phyloP scores from a whole-genome alignment of 2,329 filamentous ascomycete genomes.

The Intubia oerlemansii region DNA sequence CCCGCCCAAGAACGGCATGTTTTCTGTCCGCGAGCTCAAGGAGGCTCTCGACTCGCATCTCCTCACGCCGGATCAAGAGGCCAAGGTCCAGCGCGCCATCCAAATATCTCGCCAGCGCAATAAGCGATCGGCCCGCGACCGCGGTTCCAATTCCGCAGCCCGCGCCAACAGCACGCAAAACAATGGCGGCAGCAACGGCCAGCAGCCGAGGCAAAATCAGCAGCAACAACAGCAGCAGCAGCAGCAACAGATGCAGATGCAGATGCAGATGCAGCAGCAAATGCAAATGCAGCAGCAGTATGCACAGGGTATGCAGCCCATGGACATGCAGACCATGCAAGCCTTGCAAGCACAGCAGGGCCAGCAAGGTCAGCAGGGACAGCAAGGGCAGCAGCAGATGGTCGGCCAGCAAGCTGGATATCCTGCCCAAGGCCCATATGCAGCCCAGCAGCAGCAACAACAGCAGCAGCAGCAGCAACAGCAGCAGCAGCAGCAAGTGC shows the following conservation, averaged over 20 bases:
- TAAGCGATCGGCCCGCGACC: too few species aligned
- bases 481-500: too few species aligned
- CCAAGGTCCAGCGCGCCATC: too few species aligned
- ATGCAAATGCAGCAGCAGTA: background rate
- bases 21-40: constrained; percentile 57
- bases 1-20: constrained; percentile 63
- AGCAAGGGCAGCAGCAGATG: background rate
- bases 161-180: background rate
- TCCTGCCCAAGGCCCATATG: background rate
- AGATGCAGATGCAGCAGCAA: constrained; percentile 1
- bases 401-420: too few species aligned
- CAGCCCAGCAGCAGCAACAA: background rate
- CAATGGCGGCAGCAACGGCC: background rate
- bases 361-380: background rate
- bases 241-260: constrained; percentile 22
- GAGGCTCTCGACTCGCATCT: constrained; percentile 19
- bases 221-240: constrained; percentile 10
- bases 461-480: too few species aligned
- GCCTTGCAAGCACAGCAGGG: background rate
- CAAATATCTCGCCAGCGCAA: too few species aligned
- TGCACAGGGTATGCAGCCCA: background rate
- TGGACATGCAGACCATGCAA: background rate
- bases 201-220: background rate
- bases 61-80: constrained; percentile 1
- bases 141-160: too few species aligned